Evolutionary conservation across 768 basidiomycete species (phyloP).

Genomic region (Tremella mesenterica): DNA sequence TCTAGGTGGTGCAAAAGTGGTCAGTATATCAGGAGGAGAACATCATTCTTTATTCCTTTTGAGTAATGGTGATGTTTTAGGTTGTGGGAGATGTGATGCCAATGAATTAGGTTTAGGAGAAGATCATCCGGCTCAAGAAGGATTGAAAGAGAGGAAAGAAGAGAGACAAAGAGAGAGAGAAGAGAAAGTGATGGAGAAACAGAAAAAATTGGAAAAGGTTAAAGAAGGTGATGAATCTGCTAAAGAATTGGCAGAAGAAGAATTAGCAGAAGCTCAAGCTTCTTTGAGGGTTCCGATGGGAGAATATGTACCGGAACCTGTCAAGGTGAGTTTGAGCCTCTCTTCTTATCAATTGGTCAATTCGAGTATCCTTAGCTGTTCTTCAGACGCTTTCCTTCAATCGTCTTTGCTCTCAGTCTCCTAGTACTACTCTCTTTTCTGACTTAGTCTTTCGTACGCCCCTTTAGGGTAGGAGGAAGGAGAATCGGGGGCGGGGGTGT

Average conservation of each 20-base stretch:
- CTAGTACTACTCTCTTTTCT: no score
- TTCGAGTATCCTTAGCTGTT: no score
- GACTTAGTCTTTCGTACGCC: no score
- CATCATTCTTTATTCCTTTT: constrained; percentile 89
- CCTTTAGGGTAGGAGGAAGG: no score
- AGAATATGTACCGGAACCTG: constrained; percentile 42
- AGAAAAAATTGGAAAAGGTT: constrained; percentile 19
- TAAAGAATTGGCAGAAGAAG: constrained; percentile 24
- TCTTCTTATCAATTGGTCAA: background rate
- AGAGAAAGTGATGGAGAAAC: constrained; percentile 15
- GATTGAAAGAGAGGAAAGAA: constrained; percentile 31
- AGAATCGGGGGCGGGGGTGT: no score
- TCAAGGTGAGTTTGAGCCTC: constrained; percentile 25
- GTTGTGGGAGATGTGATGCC: constrained; percentile 73
- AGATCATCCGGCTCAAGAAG: constrained; percentile 47
- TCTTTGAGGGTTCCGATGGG: constrained; percentile 35
- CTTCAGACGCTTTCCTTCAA: background rate
- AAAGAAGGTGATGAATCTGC: constrained; percentile 17
- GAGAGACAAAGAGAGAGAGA: constrained; percentile 28
- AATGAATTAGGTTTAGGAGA: constrained; percentile 63
- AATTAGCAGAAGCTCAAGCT: constrained; percentile 26
- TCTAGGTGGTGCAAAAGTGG: constrained; percentile 45
- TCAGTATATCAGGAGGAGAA: constrained; percentile 60
- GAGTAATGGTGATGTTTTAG: constrained; percentile 70
- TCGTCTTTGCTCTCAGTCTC: background rate